Evolutionary conservation across 352 stramenopile genomes (phyloP), one percentile per base, ranked within the genome.

Genomic region (Plasmopara muralis): DNA sequence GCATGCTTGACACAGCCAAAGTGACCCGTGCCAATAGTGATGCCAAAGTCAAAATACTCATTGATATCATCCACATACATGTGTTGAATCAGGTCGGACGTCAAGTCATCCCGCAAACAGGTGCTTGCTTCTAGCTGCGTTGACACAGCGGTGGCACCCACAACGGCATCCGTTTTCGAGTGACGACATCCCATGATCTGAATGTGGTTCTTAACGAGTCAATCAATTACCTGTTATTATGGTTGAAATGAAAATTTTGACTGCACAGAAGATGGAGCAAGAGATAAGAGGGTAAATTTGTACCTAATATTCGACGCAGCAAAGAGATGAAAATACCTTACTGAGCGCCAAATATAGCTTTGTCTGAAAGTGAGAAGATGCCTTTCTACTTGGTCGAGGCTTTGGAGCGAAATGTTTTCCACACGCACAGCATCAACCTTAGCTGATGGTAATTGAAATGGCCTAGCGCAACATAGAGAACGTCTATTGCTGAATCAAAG

Each of bases 21-120:
- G 52, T 87, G 76, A 38, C 80, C 77, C 57, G 71, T 72, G 43
- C 80, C 80, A 49, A 91, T 84, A 28, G 72, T 80, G 28, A 61
- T 37, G 52, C 69, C 64, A 57, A 91, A 85, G 40, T 80, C 64
- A 51, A 89, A 87, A 44, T 68, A 67, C 43, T 80, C 68, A 45
- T 53, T 49, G 44, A 91, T 87, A 52, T 86, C 64, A 47, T 78
- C 68, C 40, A 91, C 77, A 42, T 73, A 72, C 47, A 70, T 85
- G 72, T 91, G 80, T 64, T 87, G 80, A 44, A 91, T 76, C 4
- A 91, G 68, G 44, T 87, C 76, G 5, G 75, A 75, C 45, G 74
- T 85, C 41, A 91, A 39, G 68, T 91, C 74, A 55, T 91, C 80
- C n/a, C 62, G 67, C 18, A 85, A 57, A 56, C 66, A 72, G 18